Base-by-base conservation (phyloP, 2,329 filamentous ascomycete species). In the Diaporthe nobilis region DNA sequence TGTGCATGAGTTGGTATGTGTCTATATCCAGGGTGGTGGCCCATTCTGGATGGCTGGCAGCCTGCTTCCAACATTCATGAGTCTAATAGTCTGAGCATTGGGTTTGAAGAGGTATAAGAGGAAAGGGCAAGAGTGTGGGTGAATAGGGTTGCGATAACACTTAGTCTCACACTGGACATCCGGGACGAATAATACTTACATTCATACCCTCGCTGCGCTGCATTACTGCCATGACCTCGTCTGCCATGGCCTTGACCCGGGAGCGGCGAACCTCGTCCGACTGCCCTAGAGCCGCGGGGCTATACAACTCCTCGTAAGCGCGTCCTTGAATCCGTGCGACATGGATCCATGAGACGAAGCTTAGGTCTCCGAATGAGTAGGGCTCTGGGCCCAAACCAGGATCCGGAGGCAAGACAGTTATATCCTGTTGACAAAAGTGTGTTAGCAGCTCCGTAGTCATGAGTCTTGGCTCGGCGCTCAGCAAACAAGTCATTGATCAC, bases 221-320 rank as follows among this genome's bases (percentile, higher is more conserved):
- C 63, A 68, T 68, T 1, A 68, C 15, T 8, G 47, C 47, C 47
- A 53, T 22, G 8, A 68, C 63, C 17, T 68, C 63, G 15, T 68
- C 63, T 53, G 63, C 63, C 63, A 68, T 68, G 28, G n/a, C n/a
- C 15, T 68, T 53, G n/a, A 68, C 47, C 13, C 63, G 63, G 31
- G 63, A 37, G 7, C 47, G 47, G 39, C 63, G 63, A 20, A 68
- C 63, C n/a, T 68, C 31, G 8, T 68, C 63, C 31, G 63, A 17
- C 39, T 68, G 47, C 3, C 20, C 34, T 12, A 68, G 28, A 20
- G 47, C 63, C 5, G 15, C 49, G 20, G 63, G 63, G 47, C 63
- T 53, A 22, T 68, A 68, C 31, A 68, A 17, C 47, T 68, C 63
- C 47, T 68, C 63, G 28, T 68, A 68, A 9, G 63, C 63, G 22